Base-by-base conservation (phyloP, 2,329 filamentous ascomycete genomes). In the Aspergillus novofumigatus region DNA sequence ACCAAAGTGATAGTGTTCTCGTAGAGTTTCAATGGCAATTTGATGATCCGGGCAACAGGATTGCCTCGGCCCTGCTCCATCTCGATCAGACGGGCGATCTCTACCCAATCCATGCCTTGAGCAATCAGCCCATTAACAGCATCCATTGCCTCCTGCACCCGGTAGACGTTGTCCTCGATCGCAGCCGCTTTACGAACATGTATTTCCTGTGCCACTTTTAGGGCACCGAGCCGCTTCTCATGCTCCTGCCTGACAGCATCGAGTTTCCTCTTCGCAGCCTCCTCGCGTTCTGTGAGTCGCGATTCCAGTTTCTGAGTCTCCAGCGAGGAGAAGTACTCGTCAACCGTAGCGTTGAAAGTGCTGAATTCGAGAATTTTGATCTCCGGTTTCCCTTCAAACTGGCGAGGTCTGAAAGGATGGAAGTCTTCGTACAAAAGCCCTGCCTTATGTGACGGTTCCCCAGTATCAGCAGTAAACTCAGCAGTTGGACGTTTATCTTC, bases 31-130 rank as follows among this genome's bases (percentile, higher is more conserved):
- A 99, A 76, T 0, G 94, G 93, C 20, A 96, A 77, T 69, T 89
- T 90, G 68, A 99, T 96, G 48, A 92, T 86, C 57, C 88, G 83
- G 1, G 94, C 94, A 7, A 99, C 92, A 0, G 90, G 85, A 63
- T 99, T 99, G 28, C 85, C 81, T 51, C 87, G 82, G 59, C 81
- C 85, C 71, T 95, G 90, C 71, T 97, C 93, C 63, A 91, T 84
- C 70, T 96, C 91, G 53, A 99, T 90, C 60, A 99, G 77, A 57
- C 88, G 89, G 9, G 85, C 91, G 66, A 97, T 92, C 63, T 97
- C 90, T 10, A 91, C 86, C 94, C 94, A 99, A 67, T 99, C 94
- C 92, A 97, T 97, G 10, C 93, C 93, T 68, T 96, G 91, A 4
- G 85, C 85, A 58, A 99, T 85, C n/a, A 97, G 78, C 0, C 91